A percentile compares a stretch with the other conserved stretches of the same genome.
phyloP scores from a whole-genome alignment of 176 grass and related monocot species.

The Juncus inflexus region DNA sequence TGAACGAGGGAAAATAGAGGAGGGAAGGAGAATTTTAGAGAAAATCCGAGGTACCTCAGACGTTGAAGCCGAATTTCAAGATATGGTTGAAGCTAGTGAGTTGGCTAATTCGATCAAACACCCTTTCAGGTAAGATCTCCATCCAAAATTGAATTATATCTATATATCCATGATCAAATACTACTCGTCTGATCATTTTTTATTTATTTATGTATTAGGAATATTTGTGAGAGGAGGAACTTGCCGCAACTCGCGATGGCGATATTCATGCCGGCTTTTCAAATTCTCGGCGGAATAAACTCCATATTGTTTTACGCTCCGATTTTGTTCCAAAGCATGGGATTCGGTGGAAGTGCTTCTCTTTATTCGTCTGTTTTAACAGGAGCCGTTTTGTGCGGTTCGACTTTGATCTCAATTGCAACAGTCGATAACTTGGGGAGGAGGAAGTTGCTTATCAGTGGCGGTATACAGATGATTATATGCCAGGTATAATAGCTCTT shows the following conservation, averaged over 20 bases:
- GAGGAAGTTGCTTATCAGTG: conserved; percentile 68
- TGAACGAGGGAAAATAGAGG: conserved; percentile 46
- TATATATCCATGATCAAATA: background rate
- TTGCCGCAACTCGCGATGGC: conserved; percentile 90
- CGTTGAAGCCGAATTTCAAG: conserved; percentile 76
- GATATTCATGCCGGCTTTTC: conserved; percentile 85
- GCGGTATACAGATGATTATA: conserved; percentile 82
- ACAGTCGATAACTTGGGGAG: conserved; percentile 76
- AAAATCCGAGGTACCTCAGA: conserved; percentile 70
- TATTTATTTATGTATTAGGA: conserved; percentile 25
- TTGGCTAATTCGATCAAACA: conserved; percentile 77
- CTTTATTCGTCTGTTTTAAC: conserved; percentile 87
- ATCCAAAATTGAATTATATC: background rate
- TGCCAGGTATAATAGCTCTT: conserved; percentile 47
- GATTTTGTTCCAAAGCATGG: conserved; percentile 95
- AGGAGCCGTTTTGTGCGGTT: conserved; percentile 63
- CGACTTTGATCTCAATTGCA: conserved; percentile 60
- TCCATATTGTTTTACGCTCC: conserved; percentile 96
- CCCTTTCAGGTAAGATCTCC: conserved; percentile 51
- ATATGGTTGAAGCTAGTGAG: conserved; percentile 84
- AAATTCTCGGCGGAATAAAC: conserved; percentile 88
- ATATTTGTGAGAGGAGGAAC: conserved; percentile 70
- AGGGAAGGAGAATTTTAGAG: conserved; percentile 62
- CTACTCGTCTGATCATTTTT: background rate
- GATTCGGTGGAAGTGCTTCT: conserved; percentile 58